Evolutionary conservation across 495 filamentous ascomycete species (phyloP).

Genomic region (Xanthoparmelia taractica): DNA sequence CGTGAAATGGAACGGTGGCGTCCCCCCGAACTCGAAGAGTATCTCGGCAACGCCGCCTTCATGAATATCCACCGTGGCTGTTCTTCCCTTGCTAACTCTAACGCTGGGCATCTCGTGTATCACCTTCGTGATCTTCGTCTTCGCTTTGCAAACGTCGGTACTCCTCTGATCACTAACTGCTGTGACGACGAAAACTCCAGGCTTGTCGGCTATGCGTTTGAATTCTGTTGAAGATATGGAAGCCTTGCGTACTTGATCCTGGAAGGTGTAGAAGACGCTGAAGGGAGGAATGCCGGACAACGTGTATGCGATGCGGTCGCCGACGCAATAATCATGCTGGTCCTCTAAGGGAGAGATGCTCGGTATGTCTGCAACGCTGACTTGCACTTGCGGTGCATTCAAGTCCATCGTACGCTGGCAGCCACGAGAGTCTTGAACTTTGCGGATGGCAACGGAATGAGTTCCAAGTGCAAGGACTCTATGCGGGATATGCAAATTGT

Average conservation of each 20-base stretch:
- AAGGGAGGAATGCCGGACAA: conserved; percentile 85
- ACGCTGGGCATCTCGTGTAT: conserved; percentile 92
- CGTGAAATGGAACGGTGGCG: conserved; percentile 95
- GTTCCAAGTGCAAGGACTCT: conserved; percentile 73
- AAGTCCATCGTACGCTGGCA: conserved; percentile 66
- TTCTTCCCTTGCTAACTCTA: conserved; percentile 70
- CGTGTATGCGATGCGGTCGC: conserved; percentile 83
- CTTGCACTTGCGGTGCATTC: conserved; percentile 64
- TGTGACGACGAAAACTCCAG: conserved; percentile 81
- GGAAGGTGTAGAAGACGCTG: conserved; percentile 85
- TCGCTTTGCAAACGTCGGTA: conserved; percentile 64
- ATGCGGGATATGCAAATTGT: conserved; percentile 76
- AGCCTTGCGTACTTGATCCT: conserved; percentile 68
- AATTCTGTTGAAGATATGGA: conserved; percentile 69
- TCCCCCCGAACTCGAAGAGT: conserved; percentile 86
- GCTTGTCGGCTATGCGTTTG: conserved; percentile 80
- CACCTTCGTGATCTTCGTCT: conserved; percentile 62
- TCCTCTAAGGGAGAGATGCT: conserved; percentile 81
- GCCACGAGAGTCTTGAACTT: conserved; percentile 75
- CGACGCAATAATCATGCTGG: conserved; percentile 87
- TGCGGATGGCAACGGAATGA: conserved; percentile 78
- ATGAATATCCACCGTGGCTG: conserved; percentile 81
- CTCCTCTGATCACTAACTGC: conserved; percentile 74
- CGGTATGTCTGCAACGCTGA: conserved; percentile 85
- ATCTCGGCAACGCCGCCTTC: conserved; percentile 91